Evolutionary conservation across 140 eudicot genomes (phyloP), one percentile per base, ranked within the genome.

Genomic region (Flaveria floridana): DNA sequence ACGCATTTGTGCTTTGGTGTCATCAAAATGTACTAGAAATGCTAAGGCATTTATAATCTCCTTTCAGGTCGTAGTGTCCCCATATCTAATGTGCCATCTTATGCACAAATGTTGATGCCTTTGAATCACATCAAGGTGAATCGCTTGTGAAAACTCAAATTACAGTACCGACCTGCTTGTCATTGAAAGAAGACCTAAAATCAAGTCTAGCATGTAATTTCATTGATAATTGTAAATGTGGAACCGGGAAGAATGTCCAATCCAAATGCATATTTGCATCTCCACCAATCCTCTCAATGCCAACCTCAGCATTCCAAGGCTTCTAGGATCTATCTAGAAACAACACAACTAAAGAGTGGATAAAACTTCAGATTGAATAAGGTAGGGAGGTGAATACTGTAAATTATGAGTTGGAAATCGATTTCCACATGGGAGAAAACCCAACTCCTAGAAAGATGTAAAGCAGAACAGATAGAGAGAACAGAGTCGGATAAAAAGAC

Each of bases 241-340:
- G 20, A 78, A 71, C 51, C 77, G 57, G 34, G 70, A 44, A 34
- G 63, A 23, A 69, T 68, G 70, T 70, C 19, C 71, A 78, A 46
- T 48, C 78, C 2, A 47, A n/a, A 58, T 70, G 52, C 72, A 30
- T 26, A 70, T 28, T 68, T 61, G 55, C 77, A 58, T 46, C 51
- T 59, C 51, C 47, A 47, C 50, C 16, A 63, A 73, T 53, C 6
- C 59, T 51, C 82, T 63, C 72, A 28, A 64, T 21, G 72, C 44
- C 65, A 69, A 4, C 42, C 26, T 57, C 53, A 48, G 19, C 59
- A 52, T 47, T 19, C 48, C 64, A 42, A 25, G 69, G 52, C 70
- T 77, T 42, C 41, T 57, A 48, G 51, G 18, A 77, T 56, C 62
- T 57, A 68, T 68, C 68, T 68, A 76, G 71, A 39, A 23, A 58